Evolutionary conservation across 306 rosid genomes (phyloP).

Genomic region (Adenanthera pavonina): DNA sequence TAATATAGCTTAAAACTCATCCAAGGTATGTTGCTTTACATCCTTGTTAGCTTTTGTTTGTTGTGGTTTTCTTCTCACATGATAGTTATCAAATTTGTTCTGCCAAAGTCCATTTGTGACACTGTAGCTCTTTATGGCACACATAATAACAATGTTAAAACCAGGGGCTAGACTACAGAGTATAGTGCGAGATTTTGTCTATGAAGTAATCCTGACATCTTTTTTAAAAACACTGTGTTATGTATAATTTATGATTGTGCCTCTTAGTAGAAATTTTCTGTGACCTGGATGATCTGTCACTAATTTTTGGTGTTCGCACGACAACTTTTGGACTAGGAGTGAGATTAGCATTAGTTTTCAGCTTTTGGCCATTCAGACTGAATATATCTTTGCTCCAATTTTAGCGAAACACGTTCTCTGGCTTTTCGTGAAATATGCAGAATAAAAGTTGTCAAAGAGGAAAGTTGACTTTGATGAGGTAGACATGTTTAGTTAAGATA

Average conservation of each 20-base stretch:
- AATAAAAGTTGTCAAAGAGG: background rate
- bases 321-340: background rate
- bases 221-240: background rate
- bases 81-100: background rate
- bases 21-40: conserved; percentile 66
- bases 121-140: background rate
- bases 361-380: background rate
- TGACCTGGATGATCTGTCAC: background rate
- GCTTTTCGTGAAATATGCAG: background rate
- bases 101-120: background rate
- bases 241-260: background rate
- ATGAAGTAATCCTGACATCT: background rate
- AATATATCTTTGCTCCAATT: background rate
- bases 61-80: conserved; percentile 10
- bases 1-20: conserved; percentile 90
- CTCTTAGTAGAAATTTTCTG: background rate
- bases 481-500: background rate
- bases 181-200: background rate
- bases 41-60: conserved; percentile 13
- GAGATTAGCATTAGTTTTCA: background rate
- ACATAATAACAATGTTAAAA: background rate
- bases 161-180: background rate
- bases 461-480: background rate
- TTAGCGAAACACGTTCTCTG: background rate
- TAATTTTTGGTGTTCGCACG: background rate